Evolutionary conservation across 2,329 filamentous ascomycete genomes (phyloP).

Genomic region (Trichoderma afroharzianum): DNA sequence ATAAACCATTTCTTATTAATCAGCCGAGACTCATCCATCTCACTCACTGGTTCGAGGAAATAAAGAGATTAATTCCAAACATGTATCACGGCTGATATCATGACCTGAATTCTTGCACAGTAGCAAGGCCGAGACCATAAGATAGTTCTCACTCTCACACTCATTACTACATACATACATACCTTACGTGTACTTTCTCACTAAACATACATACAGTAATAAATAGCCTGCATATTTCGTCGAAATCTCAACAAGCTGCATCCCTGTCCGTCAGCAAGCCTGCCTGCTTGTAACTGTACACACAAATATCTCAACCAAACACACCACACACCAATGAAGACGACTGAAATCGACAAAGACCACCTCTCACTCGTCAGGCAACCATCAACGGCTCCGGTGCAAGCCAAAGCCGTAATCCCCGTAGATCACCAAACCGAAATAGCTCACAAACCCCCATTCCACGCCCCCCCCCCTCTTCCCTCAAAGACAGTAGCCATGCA

Average conservation of each 20-base stretch:
- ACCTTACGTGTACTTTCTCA: neutral
- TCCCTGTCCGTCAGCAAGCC: neutral
- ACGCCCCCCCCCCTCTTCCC: neutral
- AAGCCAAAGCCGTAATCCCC: neutral
- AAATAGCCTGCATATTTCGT: neutral
- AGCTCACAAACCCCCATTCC: neutral
- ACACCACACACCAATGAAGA: too few relatives aligned
- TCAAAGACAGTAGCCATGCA: neutral
- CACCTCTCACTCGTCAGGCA: neutral
- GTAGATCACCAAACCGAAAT: neutral
- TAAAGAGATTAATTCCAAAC: neutral
- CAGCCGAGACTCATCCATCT: neutral
- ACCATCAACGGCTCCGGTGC: neutral
- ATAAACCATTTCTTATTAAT: neutral
- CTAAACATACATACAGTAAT: neutral
- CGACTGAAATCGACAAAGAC: neutral
- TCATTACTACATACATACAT: neutral
- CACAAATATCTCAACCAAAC: neutral
- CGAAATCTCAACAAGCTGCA: neutral
- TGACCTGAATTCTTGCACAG: neutral
- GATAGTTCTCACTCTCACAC: neutral
- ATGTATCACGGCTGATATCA: neutral
- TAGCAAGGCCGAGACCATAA: neutral
- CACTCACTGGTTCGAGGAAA: neutral
- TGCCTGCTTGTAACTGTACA: neutral